These are phyloP conservation scores for Candida ulmi DNA, from an alignment of 805 yeast genomes.

Conservation along the genomic window DNA sequence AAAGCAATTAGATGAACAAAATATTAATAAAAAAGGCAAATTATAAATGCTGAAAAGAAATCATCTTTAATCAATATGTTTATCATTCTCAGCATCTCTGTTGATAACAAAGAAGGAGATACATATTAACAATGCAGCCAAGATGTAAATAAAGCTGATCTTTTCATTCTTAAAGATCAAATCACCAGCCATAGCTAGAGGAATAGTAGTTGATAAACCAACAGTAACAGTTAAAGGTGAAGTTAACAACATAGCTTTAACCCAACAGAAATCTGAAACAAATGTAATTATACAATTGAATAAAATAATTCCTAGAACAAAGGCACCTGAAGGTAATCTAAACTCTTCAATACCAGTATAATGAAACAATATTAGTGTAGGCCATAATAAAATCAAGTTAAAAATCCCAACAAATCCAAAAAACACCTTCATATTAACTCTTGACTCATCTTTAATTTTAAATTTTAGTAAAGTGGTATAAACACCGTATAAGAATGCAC, in stretches of 20 bases:
- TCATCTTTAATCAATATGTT: conserved; percentile 2
- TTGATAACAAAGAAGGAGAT: conserved; percentile 81
- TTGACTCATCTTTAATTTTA: conserved; percentile 65
- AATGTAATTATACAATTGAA: conserved; percentile 75
- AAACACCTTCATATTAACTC: conserved; percentile 79
- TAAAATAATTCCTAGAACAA: conserved; percentile 47
- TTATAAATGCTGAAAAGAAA: not conserved
- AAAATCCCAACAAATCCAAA: conserved; percentile 94
- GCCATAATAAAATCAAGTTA: conserved; percentile 76
- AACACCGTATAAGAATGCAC: conserved; percentile 88
- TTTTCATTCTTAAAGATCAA: conserved; percentile 60
- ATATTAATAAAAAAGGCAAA: too few species aligned
- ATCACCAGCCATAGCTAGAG: conserved; percentile 92
- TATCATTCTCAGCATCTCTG: conserved; percentile 66
- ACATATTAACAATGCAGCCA: conserved; percentile 80
- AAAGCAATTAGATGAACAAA: too few species aligned
- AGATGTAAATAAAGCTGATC: conserved; percentile 55
- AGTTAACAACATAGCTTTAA: conserved; percentile 87
- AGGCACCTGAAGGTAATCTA: conserved; percentile 55
- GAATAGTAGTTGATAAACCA: conserved; percentile 89
- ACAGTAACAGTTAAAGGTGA: conserved; percentile 95
- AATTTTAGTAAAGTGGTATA: conserved; percentile 82
- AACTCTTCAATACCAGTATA: conserved; percentile 60
- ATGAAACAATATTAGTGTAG: conserved; percentile 64
- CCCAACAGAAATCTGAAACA: conserved; percentile 92